phyloP scores from a whole-genome alignment of 331 rosid genomes.

The Arachis monticola region DNA sequence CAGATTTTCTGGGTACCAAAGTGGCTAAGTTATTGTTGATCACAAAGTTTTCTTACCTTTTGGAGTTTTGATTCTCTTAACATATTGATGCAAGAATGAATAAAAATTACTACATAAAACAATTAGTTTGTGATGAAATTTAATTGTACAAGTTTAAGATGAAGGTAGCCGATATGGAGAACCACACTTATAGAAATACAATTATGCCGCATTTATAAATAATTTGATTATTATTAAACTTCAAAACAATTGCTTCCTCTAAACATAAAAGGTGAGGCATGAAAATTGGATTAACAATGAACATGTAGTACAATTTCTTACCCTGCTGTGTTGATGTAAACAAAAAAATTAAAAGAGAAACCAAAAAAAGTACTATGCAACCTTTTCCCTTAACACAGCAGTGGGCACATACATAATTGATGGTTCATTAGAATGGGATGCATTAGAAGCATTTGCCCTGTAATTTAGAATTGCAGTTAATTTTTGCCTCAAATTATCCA shows the following conservation, averaged over 20 bases:
- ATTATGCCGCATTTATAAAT: background rate
- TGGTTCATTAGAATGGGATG: conserved; percentile 38
- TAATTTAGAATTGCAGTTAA: conserved; percentile 46
- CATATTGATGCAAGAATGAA: no score
- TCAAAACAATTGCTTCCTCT: background rate
- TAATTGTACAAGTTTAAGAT: no score
- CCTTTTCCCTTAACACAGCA: conserved; percentile 72
- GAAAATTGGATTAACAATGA: conserved; percentile 1
- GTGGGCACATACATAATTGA: conserved; percentile 72
- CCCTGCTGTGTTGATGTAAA: background rate
- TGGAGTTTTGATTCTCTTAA: no score
- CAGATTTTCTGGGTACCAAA: no score
- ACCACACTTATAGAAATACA: background rate
- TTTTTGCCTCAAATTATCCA: conserved; percentile 60
- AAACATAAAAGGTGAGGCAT: background rate
- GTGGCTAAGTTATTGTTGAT: no score
- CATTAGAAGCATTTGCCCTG: conserved; percentile 46
- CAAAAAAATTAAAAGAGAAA: background rate
- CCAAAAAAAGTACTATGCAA: conserved; percentile 1
- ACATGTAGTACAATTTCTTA: background rate
- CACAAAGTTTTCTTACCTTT: no score
- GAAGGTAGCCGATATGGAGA: background rate
- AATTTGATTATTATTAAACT: background rate
- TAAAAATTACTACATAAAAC: no score
- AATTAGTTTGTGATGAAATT: no score